Evolutionary conservation across 2,329 filamentous ascomycete genomes (phyloP), one percentile per base, ranked within the genome.

Genomic region (Colletotrichum ledebouriae): DNA sequence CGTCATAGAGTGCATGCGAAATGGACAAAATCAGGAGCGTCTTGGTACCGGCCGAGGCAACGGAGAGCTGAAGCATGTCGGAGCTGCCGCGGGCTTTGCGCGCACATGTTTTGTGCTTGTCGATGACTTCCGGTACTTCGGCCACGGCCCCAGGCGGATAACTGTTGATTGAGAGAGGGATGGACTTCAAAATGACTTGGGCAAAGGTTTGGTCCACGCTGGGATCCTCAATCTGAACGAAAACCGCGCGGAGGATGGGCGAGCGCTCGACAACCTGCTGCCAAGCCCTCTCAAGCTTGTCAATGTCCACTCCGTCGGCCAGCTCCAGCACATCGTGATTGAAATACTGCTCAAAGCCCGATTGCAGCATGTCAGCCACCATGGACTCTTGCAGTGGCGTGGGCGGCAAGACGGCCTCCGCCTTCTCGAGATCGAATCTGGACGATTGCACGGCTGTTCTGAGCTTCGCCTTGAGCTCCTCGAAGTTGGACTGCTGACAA

Each of bases 341-440:
- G 81, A 94, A 97, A 76, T 98, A 98, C 71, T 89, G 86, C 11
- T 84, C 81, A 72, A 92, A 95, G 3, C 87, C 83, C 0, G 94
- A 96, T 15, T 88, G 84, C 0, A 94, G 72, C 92, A 97, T 97
- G 69, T 93, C 92, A 0, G 90, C 89, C 3, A 97, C 81, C 89
- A 98, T 94, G 1, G 91, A 90, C 76, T 98, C 94, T 78, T 98
- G 94, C 5, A 97, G 83, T 6, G 94, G 90, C 0, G 94, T 97
- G 0, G 91, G 86, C 0, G 94, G 94, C 2, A 96, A 79, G 3
- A 95, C 78, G 3, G 83, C 76, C 58, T 92, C 87, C 1, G 90
- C 73, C 11, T 81, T 73, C 0, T 76, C 69, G 7, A 85, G 74
- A 1, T 79, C 67, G 22, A 79, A 73, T 0, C 75, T 79, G 3